These are phyloP conservation scores for Paecilomyces fulvus DNA, from an alignment of 2,329 filamentous ascomycete genomes.

Conservation along the genomic window DNA sequence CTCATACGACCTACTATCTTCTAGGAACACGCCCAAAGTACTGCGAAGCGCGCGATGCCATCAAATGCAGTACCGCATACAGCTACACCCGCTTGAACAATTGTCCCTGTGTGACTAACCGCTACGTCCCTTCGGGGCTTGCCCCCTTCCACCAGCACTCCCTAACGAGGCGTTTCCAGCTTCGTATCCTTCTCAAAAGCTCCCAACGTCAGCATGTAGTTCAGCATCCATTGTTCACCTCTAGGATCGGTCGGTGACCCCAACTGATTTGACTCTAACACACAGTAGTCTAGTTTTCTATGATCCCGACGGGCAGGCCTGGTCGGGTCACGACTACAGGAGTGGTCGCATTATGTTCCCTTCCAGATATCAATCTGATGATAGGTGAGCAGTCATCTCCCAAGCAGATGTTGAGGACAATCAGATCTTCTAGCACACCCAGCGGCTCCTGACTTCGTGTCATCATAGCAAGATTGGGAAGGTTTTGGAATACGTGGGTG, in stretches of 20 bases:
- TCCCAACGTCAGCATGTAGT: conserved; percentile 4
- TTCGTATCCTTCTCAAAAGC: not conserved
- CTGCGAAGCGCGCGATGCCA: conserved; percentile 27
- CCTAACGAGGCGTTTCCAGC: conserved; percentile 5
- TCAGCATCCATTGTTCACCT: conserved; percentile 8
- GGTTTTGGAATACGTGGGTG: not conserved
- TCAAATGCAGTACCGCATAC: conserved; percentile 19
- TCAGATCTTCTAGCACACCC: not conserved
- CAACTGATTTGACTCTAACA: conserved; percentile 16
- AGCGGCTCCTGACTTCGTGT: not conserved
- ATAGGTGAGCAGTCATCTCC: not conserved
- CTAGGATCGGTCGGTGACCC: conserved; percentile 9
- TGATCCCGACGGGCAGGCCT: conserved; percentile 9
- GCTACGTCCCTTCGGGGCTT: conserved; percentile 18
- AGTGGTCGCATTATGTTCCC: conserved; percentile 18
- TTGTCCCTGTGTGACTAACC: conserved; percentile 1
- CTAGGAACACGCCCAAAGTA: conserved; percentile 20
- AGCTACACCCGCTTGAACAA: conserved; percentile 24
- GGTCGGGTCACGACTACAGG: conserved; percentile 21
- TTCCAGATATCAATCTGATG: not conserved
- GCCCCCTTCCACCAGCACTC: conserved; percentile 14
- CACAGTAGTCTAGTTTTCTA: conserved; percentile 13
- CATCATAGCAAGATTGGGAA: not conserved
- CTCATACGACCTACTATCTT: conserved; percentile 21
- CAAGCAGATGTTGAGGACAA: not conserved